Percentiles rank a stretch among this genome's conserved stretches.
These are phyloP conservation scores for Adansonia gregorii DNA, from an alignment of 441 rosid genomes.

Conservation along the genomic window DNA sequence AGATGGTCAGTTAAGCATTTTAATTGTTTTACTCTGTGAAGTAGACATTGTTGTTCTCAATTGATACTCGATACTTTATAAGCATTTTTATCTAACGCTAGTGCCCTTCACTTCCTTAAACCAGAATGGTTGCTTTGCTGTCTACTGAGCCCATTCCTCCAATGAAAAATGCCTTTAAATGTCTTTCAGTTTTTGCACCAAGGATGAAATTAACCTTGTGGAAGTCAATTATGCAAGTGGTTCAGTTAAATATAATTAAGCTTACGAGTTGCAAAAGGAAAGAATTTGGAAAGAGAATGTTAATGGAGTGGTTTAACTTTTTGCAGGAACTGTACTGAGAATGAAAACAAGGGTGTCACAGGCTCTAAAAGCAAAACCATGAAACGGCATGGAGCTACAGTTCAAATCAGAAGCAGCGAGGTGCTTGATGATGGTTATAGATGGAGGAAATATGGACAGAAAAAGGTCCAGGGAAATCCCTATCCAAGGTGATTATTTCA, in stretches of 20 bases:
- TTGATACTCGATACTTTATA: neutral
- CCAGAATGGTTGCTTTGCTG: neutral
- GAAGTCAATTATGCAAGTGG: neutral
- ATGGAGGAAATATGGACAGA: constrained; percentile 66
- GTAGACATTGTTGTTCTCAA: neutral
- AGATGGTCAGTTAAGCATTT: constrained; percentile 1
- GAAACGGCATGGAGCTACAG: constrained; percentile 43
- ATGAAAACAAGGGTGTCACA: neutral
- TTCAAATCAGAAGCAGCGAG: constrained; percentile 55
- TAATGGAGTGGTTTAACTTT: neutral
- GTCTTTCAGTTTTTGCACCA: neutral
- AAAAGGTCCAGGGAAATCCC: constrained; percentile 53
- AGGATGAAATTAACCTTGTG: neutral
- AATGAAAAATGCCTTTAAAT: neutral
- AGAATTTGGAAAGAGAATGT: neutral
- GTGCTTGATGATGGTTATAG: constrained; percentile 64
- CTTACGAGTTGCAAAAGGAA: neutral
- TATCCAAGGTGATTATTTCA: constrained; percentile 53
- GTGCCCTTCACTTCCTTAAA: neutral
- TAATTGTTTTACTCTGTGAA: neutral
- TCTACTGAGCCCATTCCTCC: neutral
- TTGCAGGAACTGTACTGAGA: neutral
- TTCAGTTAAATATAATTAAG: neutral
- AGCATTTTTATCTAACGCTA: neutral
- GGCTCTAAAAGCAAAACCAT: neutral